These are phyloP conservation scores for Albatrellus ellisii DNA, from an alignment of 768 basidiomycete genomes.

Conservation along the genomic window DNA sequence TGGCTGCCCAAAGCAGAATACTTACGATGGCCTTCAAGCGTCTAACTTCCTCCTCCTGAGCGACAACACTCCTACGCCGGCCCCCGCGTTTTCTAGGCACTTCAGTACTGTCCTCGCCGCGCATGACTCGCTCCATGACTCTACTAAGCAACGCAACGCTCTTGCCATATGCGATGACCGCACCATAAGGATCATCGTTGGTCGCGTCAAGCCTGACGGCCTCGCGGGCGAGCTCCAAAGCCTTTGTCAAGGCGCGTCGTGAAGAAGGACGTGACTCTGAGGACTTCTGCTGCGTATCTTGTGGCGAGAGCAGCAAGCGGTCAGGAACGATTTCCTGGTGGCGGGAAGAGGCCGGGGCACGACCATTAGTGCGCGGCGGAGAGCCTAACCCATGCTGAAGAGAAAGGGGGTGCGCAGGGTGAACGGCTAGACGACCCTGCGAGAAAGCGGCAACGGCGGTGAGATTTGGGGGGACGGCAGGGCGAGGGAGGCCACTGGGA, in stretches of 20 bases:
- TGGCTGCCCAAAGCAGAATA: constrained; percentile 14
- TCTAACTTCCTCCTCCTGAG: constrained; percentile 82
- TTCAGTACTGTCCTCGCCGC: constrained; percentile 73
- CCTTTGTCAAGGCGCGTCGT: constrained; percentile 72
- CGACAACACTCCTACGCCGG: constrained; percentile 69
- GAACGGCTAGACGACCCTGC: constrained; percentile 26
- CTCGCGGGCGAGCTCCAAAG: constrained; percentile 78
- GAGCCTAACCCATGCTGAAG: constrained; percentile 44
- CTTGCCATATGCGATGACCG: constrained; percentile 79
- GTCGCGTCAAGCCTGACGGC: constrained; percentile 82
- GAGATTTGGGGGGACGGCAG: constrained; percentile 17
- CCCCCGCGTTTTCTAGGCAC: constrained; percentile 39
- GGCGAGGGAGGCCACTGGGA: constrained; percentile 12
- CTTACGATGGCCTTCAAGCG: constrained; percentile 81
- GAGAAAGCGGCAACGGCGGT: constrained; percentile 52
- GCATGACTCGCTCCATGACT: constrained; percentile 85
- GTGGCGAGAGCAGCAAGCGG: constrained; percentile 30
- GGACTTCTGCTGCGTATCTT: constrained; percentile 27
- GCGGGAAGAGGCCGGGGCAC: constrained; percentile 12
- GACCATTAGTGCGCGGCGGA: constrained; percentile 32
- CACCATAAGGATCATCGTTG: constrained; percentile 80
- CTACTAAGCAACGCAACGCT: constrained; percentile 80
- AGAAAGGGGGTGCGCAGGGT: constrained; percentile 21
- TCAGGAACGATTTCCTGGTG: constrained; percentile 30
- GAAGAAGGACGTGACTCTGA: constrained; percentile 61